Evolutionary conservation across 768 basidiomycete species (phyloP).

Genomic region (Amanita polypyramis): DNA sequence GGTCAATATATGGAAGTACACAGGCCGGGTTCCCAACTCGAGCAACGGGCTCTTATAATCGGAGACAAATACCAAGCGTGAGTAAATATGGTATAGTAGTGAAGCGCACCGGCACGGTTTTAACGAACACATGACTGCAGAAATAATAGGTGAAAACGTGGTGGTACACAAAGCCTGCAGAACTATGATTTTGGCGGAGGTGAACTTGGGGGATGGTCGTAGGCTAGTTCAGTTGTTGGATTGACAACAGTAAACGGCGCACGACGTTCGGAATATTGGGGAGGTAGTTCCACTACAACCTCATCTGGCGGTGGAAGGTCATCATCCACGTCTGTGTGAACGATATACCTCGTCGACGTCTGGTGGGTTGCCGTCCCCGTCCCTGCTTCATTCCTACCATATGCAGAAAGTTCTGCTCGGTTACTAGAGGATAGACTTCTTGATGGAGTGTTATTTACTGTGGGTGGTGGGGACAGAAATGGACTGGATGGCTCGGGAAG

Average conservation of each 20-base stretch:
- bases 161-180: constrained; percentile 2
- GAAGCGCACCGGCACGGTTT: neutral
- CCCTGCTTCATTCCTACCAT: constrained; percentile 43
- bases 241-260: neutral
- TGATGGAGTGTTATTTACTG: neutral
- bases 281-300: constrained; percentile 65
- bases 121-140: neutral
- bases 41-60: neutral
- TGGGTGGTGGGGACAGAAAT: no score
- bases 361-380: constrained; percentile 30
- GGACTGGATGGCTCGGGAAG: no score
- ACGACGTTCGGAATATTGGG: constrained; percentile 53
- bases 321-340: constrained; percentile 67
- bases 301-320: constrained; percentile 27
- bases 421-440: neutral
- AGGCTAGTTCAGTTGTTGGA: neutral
- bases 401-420: neutral
- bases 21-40: neutral
- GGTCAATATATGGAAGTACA: neutral
- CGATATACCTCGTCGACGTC: constrained; percentile 43
- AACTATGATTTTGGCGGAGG: neutral
- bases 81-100: neutral
- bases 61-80: neutral
- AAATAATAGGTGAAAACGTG: neutral
- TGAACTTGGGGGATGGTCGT: neutral